phyloP scores from a whole-genome alignment of 202 grass and related monocot species.

The Digitaria exilis region DNA sequence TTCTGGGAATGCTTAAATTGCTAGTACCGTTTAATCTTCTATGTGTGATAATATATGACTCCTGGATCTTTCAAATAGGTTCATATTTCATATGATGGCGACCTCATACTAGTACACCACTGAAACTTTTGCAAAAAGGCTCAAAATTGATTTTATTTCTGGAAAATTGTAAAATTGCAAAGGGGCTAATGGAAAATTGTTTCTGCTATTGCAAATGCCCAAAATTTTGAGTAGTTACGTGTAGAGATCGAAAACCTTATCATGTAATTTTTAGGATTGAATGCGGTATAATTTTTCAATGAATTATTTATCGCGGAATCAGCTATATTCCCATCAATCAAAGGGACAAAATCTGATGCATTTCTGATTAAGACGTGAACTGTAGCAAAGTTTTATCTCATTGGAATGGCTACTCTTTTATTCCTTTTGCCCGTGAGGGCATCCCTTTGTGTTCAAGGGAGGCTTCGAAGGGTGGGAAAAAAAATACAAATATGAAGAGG shows the following conservation, averaged over 20 bases:
- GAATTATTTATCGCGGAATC: background rate
- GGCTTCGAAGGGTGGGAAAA: background rate
- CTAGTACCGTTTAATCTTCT: slow-evolving; percentile 12
- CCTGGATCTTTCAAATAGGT: background rate
- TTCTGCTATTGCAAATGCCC: background rate
- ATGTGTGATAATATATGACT: slow-evolving; percentile 24
- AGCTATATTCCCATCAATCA: background rate
- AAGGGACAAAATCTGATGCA: background rate
- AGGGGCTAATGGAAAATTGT: background rate
- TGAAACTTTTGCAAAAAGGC: background rate
- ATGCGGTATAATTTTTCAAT: background rate
- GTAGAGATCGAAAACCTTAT: slow-evolving; percentile 1
- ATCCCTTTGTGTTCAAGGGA: background rate
- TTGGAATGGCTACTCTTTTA: background rate
- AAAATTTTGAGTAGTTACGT: background rate
- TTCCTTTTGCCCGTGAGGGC: background rate
- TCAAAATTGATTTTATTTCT: background rate
- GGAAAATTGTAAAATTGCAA: slow-evolving; percentile 4
- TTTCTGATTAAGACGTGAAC: slow-evolving; percentile 6
- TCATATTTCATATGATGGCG: background rate
- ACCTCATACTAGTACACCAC: background rate
- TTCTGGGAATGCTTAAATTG: slow-evolving; percentile 46
- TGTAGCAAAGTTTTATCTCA: background rate
- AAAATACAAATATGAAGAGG: slow-evolving; percentile 7
- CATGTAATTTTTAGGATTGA: slow-evolving; percentile 1